These are phyloP conservation scores for Triangularia setosa DNA, from an alignment of 2,329 filamentous ascomycete genomes.

Conservation along the genomic window DNA sequence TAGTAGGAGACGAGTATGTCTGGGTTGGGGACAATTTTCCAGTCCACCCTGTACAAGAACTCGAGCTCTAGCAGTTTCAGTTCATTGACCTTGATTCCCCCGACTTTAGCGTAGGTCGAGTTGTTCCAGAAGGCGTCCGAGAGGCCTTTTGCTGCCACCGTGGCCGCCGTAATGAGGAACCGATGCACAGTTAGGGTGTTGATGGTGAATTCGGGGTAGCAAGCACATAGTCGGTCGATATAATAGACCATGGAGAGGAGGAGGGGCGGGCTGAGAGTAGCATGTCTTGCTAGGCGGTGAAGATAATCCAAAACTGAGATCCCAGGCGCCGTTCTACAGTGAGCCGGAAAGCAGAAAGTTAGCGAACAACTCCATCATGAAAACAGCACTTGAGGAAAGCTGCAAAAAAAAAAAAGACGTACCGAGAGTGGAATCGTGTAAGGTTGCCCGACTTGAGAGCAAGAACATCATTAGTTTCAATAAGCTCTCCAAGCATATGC, in stretches of 20 bases:
- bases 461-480: conserved; percentile 84
- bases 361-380: not conserved
- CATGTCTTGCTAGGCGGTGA: conserved; percentile 86
- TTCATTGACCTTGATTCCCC: conserved; percentile 85
- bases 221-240: conserved; percentile 87
- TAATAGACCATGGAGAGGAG: conserved; percentile 99
- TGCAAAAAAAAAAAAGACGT: conserved; percentile 27
- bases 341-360: not conserved
- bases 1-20: conserved; percentile 95
- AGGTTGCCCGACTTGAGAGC: conserved; percentile 81
- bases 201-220: conserved; percentile 93
- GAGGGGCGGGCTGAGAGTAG: conserved; percentile 86
- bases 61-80: conserved; percentile 89
- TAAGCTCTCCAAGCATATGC: conserved; percentile 93
- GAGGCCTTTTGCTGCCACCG: conserved; percentile 91
- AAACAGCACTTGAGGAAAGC: not conserved
- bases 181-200: conserved; percentile 95
- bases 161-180: conserved; percentile 92
- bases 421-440: conserved; percentile 94
- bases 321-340: conserved; percentile 63
- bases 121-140: conserved; percentile 99
- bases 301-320: conserved; percentile 95
- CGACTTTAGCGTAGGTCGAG: conserved; percentile 89
- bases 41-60: conserved; percentile 87
- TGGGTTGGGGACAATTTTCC: conserved; percentile 94